Base-by-base conservation (phyloP, 2,329 filamentous ascomycete species). In the Stagonosporopsis cucurbitacearum region DNA sequence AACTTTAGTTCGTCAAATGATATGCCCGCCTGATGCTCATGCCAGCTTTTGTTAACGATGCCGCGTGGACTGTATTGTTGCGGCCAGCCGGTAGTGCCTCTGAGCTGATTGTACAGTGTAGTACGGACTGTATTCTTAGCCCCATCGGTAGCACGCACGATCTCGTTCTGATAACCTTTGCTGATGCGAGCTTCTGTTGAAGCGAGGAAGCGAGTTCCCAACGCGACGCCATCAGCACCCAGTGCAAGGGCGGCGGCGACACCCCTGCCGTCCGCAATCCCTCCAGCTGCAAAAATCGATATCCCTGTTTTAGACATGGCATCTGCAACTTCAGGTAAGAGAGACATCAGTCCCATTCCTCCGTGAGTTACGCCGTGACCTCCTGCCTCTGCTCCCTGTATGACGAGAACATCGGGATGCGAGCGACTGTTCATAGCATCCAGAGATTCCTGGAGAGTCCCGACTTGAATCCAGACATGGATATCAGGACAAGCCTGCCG, bases 141-240 rank as follows among this genome's bases (percentile, higher is more conserved):
- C 2, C 81, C 82, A 64, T 84, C 81, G 0, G 53, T 67, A 12
- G 78, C 76, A 4, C 67, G 58, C 2, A 84, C 37, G 3, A 84
- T 68, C 20, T 78, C 78, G 13, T 78, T 64, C 54, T 72, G 69
- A 55, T 82, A 83, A 0, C 79, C 80, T 19, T 75, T 64, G 9
- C 73, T 69, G 13, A 81, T 75, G 17, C 71, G 67, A 2, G 79
- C 76, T 62, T 84, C 82, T 0, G 70, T 69, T 2, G 74, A 66
- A 4, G 84, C 84, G 1, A 89, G 78, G 56, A 88, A 87, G 6
- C 86, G 79, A 0, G 87, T 89, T 0, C 88, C 87, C 78, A 89
- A 79, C 0, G 78, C 84, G 0, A 80, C 79, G 0, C 83, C 87
- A 4, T 67, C 54, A 3, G 76, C 77, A 6, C 84, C 84, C 8